Evolutionary conservation across 192 early-diverging fungal species (phyloP).

Genomic region (Coemansia sp.): DNA sequence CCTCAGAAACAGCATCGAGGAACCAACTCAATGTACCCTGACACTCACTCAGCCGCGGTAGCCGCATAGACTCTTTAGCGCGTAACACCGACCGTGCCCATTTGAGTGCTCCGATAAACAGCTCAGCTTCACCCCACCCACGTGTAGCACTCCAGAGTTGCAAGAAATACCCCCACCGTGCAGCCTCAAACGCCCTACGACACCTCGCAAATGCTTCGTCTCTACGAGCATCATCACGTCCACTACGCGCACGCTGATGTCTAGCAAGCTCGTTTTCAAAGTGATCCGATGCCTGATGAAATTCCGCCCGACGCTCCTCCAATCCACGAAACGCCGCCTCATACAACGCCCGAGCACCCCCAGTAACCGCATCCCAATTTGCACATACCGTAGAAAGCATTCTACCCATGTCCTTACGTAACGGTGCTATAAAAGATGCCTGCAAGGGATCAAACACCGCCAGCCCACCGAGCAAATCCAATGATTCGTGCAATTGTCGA

Average conservation of each 20-base stretch:
- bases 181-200: slow-evolving; percentile 21
- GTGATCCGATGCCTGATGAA: slow-evolving; percentile 21
- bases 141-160: slow-evolving; percentile 38
- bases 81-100: slow-evolving; percentile 42
- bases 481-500: slow-evolving; percentile 18
- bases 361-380: slow-evolving; percentile 38
- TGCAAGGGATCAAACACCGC: slow-evolving; percentile 27
- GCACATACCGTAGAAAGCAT: slow-evolving; percentile 36
- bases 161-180: slow-evolving; percentile 45
- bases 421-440: slow-evolving; percentile 17
- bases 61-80: slow-evolving; percentile 7
- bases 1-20: slow-evolving; percentile 13
- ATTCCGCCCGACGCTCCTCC: slow-evolving; percentile 39
- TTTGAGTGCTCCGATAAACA: slow-evolving; percentile 37
- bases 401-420: slow-evolving; percentile 28
- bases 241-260: slow-evolving; percentile 29
- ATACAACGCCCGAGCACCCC: slow-evolving; percentile 23
- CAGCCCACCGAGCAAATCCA: slow-evolving; percentile 11
- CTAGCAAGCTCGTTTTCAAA: slow-evolving; percentile 38
- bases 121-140: slow-evolving; percentile 44
- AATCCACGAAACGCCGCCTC: slow-evolving; percentile 30
- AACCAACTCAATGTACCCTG: slow-evolving; percentile 18
- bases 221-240: slow-evolving; percentile 20
- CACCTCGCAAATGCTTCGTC: slow-evolving; percentile 28
- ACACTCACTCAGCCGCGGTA: not conserved